These are phyloP conservation scores for Penicillium turbatum DNA, from an alignment of 495 filamentous ascomycete genomes.

Conservation along the genomic window DNA sequence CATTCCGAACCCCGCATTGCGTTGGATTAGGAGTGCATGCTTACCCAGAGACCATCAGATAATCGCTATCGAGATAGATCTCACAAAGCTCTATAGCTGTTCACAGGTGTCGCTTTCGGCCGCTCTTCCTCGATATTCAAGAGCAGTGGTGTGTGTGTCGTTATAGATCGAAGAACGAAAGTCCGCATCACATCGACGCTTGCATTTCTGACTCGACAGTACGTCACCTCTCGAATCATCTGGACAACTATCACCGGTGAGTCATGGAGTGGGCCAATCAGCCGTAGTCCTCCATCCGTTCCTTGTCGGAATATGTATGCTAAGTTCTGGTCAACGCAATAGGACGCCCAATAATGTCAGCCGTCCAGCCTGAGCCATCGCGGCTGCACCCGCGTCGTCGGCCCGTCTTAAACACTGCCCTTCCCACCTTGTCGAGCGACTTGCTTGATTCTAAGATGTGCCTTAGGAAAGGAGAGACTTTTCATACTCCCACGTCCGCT, in stretches of 20 bases:
- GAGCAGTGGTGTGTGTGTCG: background rate
- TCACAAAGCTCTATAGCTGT: background rate
- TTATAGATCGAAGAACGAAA: constrained; percentile 4
- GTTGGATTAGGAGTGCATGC: background rate
- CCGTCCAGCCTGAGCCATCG: constrained; percentile 18
- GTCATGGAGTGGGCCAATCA: constrained; percentile 23
- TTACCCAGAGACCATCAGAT: background rate
- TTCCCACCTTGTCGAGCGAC: constrained; percentile 27
- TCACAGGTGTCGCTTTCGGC: background rate
- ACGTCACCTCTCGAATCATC: constrained; percentile 23
- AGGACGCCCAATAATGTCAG: constrained; percentile 21
- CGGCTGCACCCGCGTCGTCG: constrained; percentile 37
- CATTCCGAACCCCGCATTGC: background rate
- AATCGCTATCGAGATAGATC: constrained; percentile 1
- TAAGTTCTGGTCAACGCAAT: constrained; percentile 14
- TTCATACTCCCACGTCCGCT: constrained; percentile 43
- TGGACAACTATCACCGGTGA: constrained; percentile 14
- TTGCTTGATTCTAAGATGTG: constrained; percentile 23
- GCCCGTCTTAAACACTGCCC: constrained; percentile 28
- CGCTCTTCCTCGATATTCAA: background rate
- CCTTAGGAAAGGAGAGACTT: constrained; percentile 50
- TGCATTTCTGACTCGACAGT: constrained; percentile 20
- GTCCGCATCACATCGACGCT: background rate
- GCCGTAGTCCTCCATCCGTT: constrained; percentile 4
- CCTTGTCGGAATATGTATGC: constrained; percentile 3